These are phyloP conservation scores for Eimeria falciformis DNA, from an alignment of 169 alveolate genomes.

Conservation along the genomic window DNA sequence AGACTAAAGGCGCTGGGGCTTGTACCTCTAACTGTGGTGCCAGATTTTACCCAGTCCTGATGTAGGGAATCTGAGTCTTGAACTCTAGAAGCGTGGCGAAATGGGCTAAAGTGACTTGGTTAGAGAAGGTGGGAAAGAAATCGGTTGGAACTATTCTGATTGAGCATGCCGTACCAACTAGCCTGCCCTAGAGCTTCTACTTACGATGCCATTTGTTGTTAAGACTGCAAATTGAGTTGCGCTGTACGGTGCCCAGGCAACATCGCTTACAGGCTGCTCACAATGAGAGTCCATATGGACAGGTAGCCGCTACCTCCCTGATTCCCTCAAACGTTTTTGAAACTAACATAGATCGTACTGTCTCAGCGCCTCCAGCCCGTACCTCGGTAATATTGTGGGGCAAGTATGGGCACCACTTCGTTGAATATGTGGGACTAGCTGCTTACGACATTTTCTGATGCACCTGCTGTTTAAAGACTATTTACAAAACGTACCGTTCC, in stretches of 20 bases:
- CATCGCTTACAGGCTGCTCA: slow-evolving; percentile 92
- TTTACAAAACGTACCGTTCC: slow-evolving; percentile 79
- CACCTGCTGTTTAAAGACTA: neutral
- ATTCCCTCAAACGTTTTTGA: no score
- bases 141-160: no score
- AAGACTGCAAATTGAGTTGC: slow-evolving; percentile 95
- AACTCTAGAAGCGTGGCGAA: no score
- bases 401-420: neutral
- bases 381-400: neutral
- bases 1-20: no score
- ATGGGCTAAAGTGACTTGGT: no score
- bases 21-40: no score
- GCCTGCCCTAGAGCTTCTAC: neutral
- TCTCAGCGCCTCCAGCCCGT: neutral
- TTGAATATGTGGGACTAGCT: neutral
- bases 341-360: neutral
- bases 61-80: no score
- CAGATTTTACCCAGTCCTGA: no score
- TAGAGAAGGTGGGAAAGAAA: no score
- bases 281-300: neutral
- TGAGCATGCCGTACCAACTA: neutral
- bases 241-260: slow-evolving; percentile 96
- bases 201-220: slow-evolving; percentile 90
- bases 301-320: no score
- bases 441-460: neutral